Evolutionary conservation across 1,139 yeast genomes (phyloP).

Genomic region (Pichia norvegensis): DNA sequence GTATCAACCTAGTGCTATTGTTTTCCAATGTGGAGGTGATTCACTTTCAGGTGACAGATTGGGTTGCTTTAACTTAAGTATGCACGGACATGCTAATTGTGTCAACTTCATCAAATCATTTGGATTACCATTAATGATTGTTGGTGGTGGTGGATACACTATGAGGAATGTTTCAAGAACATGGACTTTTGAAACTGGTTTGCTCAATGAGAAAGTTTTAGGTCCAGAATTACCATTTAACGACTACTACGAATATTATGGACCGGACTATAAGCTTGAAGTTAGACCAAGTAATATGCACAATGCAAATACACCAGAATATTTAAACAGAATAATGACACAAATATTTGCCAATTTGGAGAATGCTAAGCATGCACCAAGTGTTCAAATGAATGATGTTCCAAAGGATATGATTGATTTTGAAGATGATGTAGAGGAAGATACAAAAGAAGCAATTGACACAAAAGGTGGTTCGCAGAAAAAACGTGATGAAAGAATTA

Average conservation of each 20-base stretch:
- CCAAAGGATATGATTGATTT: constrained; percentile 81
- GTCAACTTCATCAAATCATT: constrained; percentile 79
- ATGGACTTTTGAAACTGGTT: constrained; percentile 93
- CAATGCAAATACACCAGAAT: constrained; percentile 92
- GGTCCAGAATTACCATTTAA: constrained; percentile 88
- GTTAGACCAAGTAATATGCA: constrained; percentile 96
- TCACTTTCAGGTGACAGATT: constrained; percentile 87
- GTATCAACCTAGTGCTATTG: constrained; percentile 85
- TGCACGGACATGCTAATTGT: constrained; percentile 92
- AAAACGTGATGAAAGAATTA: constrained; percentile 68
- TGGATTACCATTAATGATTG: constrained; percentile 79
- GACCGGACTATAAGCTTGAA: constrained; percentile 90
- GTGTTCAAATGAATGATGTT: constrained; percentile 86
- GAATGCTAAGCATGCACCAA: constrained; percentile 88
- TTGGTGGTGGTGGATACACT: constrained; percentile 98
- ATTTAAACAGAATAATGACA: constrained; percentile 73
- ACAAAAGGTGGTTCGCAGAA: constrained; percentile 86
- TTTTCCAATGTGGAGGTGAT: constrained; percentile 96
- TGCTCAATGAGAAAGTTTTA: constrained; percentile 68
- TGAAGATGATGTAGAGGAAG: constrained; percentile 76
- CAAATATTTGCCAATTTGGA: constrained; percentile 75
- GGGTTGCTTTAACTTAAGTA: constrained; percentile 88
- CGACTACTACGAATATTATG: constrained; percentile 94
- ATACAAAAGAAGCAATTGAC: constrained; percentile 64
- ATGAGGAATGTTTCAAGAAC: constrained; percentile 90